Conservation (phyloP, 129 eudicot genomes). For the Scalesia atractyloides region DNA sequence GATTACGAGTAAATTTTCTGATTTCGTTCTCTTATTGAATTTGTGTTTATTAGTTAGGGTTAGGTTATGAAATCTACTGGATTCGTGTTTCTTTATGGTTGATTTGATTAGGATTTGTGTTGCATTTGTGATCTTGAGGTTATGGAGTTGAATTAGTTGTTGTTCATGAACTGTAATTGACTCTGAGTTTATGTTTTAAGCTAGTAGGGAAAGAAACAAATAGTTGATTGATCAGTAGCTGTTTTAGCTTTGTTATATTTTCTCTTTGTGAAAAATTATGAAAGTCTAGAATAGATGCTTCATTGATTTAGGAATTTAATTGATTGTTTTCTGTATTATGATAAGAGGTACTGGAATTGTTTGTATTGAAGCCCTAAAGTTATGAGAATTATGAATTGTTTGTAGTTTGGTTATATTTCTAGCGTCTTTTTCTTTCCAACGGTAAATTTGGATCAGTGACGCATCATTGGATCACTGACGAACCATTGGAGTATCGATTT, state of each 20-base stretch:
- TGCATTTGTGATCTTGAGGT: not conserved
- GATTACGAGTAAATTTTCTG: slow-evolving; percentile 61
- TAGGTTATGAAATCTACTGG: not conserved
- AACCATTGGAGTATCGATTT: too few relatives aligned
- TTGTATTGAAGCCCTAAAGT: not conserved
- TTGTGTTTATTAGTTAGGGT: not conserved
- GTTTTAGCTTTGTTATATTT: not conserved
- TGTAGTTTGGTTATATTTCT: not conserved
- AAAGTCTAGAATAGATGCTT: not conserved
- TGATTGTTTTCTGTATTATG: not conserved
- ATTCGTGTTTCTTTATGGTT: not conserved
- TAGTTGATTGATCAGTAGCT: not conserved
- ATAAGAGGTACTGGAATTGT: not conserved
- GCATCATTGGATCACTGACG: too few relatives aligned
- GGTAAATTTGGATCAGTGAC: too few relatives aligned
- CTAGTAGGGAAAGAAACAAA: not conserved
- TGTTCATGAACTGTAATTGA: slow-evolving; percentile 6
- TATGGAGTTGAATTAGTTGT: not conserved
- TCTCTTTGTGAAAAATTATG: not conserved
- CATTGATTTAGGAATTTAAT: not conserved
- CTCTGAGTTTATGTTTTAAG: not conserved
- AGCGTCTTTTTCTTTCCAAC: too few relatives aligned
- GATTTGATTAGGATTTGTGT: not conserved
- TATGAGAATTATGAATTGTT: not conserved
- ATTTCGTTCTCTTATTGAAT: not conserved